Base-by-base conservation (phyloP, 2,329 filamentous ascomycete species). In the Ceratocystis papillata region DNA sequence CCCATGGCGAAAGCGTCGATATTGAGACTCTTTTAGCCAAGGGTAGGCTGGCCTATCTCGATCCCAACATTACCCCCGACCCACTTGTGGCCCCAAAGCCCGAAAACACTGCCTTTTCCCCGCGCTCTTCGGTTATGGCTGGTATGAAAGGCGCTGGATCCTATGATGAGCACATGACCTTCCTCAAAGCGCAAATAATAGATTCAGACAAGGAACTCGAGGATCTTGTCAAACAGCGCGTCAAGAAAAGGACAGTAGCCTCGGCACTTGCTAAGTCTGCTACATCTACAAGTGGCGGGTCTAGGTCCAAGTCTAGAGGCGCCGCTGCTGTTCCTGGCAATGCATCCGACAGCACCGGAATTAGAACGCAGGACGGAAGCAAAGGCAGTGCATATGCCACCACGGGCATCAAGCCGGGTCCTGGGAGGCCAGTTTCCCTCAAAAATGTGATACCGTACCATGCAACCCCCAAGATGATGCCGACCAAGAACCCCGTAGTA, bases 141-240 rank as follows among this genome's bases (percentile, higher is more conserved):
- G 75, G 80, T 0, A 79, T 96, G 1, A 45, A 60, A 20, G n/a
- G 48, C 6, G 5, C 37, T 3, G 79, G 82, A 6, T 72, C 73
- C 0, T 75, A 76, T 28, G 70, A 74, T 48, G 71, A 77, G 37
- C 79, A 83, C 41, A 72, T 85, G 3, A 76, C 80, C 7, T 94
- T 94, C 73, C 81, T 97, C 63, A 87, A 83, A 71, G 93, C 94
- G 0, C 94, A 99, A 75, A 94, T 96, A 70, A 84, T 85, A 5
- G 83, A 79, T 44, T 80, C 85, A 65, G 89, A 95, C 53, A 77
- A 82, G 33, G 92, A 96, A 73, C 78, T 97, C 1, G 80, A 80
- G 12, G 81, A 87, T 0, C 86, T 96, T 50, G 75, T 95, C 70
- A 87, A 83, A 69, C 81, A 86, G 20, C 62, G 62, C 30, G 33